Evolutionary conservation across 768 basidiomycete genomes (phyloP), one percentile per base, ranked within the genome.

Genomic region (Xerocomellus chrysenteron): DNA sequence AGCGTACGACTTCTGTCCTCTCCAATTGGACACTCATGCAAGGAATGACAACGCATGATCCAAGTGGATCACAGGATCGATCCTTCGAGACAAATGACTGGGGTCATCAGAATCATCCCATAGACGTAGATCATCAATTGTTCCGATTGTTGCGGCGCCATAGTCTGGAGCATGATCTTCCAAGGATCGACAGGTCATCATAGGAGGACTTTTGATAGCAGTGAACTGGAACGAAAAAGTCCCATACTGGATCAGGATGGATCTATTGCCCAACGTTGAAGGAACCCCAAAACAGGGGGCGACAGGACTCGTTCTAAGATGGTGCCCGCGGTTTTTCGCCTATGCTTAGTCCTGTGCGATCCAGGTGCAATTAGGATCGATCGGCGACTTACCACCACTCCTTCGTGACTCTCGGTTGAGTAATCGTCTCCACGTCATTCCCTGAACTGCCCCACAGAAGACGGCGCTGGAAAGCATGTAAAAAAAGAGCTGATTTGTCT

Each of bases 181-280:
- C 35, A 26, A 47, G 39, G 63, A 62, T 55, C 52, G 59, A 56
- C 63, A 21, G 49, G 14, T 50, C 41, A 39, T 42, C 45, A 54
- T 40, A 28, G 36, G 46, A 39, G 37, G 44, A 58, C 32, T 13
- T 30, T 39, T 26, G 46, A 57, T 41, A 30, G 45, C 8, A 48
- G 32, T 13, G 30, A 45, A 17, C 43, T 47, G 42, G 47, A 44
- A 50, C 32, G 43, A 46, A 41, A 39, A 42, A 21, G 19, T 21
- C 32, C 39, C 43, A 53, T 43, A 24, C 48, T 36, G 53, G 47
- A 64, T 52, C 60, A 48, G 45, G 45, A 36, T 26, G 16, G 45
- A 64, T 61, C 48, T 43, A 5, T 28, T 32, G 32, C 24, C 45
- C 37, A 43, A 32, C 45, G 10, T 19, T 50, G 37, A 52, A 41